Percentiles rank a stretch among this genome's conserved stretches.
These are phyloP conservation scores for Magnusiomyces magnusii DNA, from an alignment of 1,139 yeast species.

Conservation along the genomic window DNA sequence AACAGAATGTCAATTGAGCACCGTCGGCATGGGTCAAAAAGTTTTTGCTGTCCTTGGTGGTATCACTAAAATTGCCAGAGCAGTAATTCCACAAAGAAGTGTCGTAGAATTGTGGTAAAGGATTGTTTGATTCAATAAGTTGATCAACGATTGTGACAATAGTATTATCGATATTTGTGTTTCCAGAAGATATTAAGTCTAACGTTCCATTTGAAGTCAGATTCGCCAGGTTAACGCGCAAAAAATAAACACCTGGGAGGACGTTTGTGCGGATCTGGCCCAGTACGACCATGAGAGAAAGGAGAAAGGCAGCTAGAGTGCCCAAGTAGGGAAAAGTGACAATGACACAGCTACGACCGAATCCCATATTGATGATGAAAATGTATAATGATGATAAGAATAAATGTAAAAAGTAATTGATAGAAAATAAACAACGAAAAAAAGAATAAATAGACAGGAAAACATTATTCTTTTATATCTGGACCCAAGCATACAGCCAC, in stretches of 20 bases:
- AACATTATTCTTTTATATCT: too few species aligned
- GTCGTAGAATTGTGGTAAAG: constrained; percentile 54
- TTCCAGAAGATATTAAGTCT: constrained; percentile 18
- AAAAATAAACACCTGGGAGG: constrained; percentile 36
- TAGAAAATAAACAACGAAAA: neutral
- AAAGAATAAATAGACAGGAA: too few species aligned
- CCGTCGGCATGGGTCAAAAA: neutral
- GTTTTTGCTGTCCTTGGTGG: constrained; percentile 29
- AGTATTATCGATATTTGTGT: constrained; percentile 3
- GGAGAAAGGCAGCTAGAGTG: constrained; percentile 35
- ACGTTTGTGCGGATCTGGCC: constrained; percentile 36
- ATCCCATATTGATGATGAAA: constrained; percentile 24
- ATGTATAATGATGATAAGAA: neutral
- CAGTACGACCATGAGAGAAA: constrained; percentile 37
- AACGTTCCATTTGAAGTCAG: constrained; percentile 20
- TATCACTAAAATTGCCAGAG: constrained; percentile 39
- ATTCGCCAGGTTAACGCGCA: constrained; percentile 37
- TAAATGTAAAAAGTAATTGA: neutral
- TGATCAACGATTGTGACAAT: neutral
- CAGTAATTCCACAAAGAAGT: constrained; percentile 73
- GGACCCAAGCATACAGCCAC: too few species aligned
- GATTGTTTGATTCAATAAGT: constrained; percentile 33
- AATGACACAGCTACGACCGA: constrained; percentile 30
- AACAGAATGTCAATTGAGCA: constrained; percentile 33
- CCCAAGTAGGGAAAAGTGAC: constrained; percentile 37